Base-by-base conservation (phyloP, 2,329 filamentous ascomycete genomes). In the Beauveria sp. region DNA sequence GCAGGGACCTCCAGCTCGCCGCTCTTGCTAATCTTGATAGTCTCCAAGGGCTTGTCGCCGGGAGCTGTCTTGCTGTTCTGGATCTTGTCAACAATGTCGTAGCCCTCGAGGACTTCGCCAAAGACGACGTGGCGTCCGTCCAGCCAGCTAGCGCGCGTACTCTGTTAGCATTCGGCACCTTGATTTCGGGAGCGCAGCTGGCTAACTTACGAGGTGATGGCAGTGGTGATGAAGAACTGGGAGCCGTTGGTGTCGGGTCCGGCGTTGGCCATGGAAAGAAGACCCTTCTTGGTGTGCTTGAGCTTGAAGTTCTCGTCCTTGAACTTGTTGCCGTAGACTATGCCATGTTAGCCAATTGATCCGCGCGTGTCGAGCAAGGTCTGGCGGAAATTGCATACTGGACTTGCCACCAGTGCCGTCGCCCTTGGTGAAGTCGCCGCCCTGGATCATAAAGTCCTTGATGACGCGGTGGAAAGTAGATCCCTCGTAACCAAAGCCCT, bases 281-380 rank as follows among this genome's bases (percentile, higher is more conserved):
- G 79, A 70, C 90, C 90, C 76, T 86, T 88, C 84, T 91, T 92
- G 80, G 82, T 84, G 86, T 96, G 91, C 84, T 92, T 92, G 73
- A 93, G 83, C 87, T 94, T 93, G 84, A 96, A 94, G 88, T 93
- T 94, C 86, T 96, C 90, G 70, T 96, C 90, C 66, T 84, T 77
- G 79, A 94, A 94, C 78, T 90, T 90, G 69, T 84, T 81, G 70
- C 90, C 90, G 74, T 93, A 94, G 80, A 94, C 85, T 87, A 65
- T n/a, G 62, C n/a, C 28, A 30, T 26, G 55, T 69, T 59, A 69
- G 67, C 61, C 56, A 65, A 64, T 65, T 59, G 59, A 28, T 26
- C 54, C 14, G 20, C 5, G 20, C 34, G 20, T 9, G 14, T 18
- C 41, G 47, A 40, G 12, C 3, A 8, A 4, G 2, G 24, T n/a